These are phyloP conservation scores for Dendrobium huoshanense DNA, from an alignment of 106 monocot species.

Conservation along the genomic window DNA sequence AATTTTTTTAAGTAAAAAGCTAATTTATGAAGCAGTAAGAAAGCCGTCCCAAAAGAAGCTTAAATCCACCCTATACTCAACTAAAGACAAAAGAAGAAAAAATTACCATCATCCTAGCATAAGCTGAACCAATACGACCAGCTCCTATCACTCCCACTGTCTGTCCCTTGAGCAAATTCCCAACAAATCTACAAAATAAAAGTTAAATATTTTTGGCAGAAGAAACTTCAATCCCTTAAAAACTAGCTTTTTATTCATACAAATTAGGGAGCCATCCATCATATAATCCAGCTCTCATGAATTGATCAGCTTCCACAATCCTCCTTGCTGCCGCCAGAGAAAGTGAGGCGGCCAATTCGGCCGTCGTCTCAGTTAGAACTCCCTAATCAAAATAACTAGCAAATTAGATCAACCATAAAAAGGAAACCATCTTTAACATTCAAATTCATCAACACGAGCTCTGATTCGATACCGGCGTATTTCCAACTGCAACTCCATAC, in stretches of 20 bases:
- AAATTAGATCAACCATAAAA: neutral
- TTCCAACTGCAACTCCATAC: conserved; percentile 80
- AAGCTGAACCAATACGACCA: conserved; percentile 96
- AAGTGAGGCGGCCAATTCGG: conserved; percentile 92
- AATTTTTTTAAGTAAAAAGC: no score
- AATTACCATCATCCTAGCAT: conserved; percentile 98
- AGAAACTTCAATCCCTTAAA: neutral
- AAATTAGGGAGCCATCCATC: conserved; percentile 98
- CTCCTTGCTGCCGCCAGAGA: conserved; percentile 80
- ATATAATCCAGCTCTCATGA: conserved; percentile 93
- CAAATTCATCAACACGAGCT: neutral
- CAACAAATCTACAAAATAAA: conserved; percentile 61
- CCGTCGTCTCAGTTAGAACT: conserved; percentile 97
- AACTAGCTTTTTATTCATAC: conserved; percentile 29
- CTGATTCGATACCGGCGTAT: conserved; percentile 63
- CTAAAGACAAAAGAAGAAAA: neutral
- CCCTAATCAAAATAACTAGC: conserved; percentile 35
- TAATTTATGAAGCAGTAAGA: no score
- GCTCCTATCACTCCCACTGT: conserved; percentile 99
- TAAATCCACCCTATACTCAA: neutral
- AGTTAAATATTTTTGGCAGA: neutral
- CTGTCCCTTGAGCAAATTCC: conserved; percentile 95
- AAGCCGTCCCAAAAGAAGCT: no score
- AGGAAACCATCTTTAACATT: neutral
- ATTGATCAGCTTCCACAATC: conserved; percentile 96